A percentile compares a stretch with the other conserved stretches of the same genome.
These are phyloP conservation scores for Aurantiochytrium sp. DNA, from an alignment of 108 stramenopile species.

Conservation along the genomic window DNA sequence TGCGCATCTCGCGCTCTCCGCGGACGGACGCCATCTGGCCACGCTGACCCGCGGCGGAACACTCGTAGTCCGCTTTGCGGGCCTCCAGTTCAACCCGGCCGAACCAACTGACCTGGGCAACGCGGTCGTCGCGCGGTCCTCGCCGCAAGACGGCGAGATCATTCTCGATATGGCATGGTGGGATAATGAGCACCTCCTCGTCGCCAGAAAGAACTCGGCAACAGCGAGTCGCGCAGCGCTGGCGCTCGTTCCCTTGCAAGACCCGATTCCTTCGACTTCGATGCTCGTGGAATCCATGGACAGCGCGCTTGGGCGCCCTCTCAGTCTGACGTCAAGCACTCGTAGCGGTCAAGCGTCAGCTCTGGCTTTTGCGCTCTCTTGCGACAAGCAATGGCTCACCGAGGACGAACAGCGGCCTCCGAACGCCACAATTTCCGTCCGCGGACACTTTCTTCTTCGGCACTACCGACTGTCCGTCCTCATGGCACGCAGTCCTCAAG, in stretches of 20 bases:
- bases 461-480: not conserved
- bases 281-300: not conserved
- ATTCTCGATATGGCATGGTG: not conserved
- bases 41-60: not conserved
- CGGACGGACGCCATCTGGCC: not conserved
- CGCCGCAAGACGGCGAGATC: not conserved
- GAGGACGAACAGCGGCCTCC: not conserved
- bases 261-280: not conserved
- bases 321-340: not conserved
- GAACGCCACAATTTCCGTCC: not conserved
- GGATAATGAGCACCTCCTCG: not conserved
- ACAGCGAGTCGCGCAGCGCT: not conserved
- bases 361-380: not conserved
- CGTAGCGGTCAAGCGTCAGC: not conserved
- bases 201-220: not conserved
- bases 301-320: not conserved
- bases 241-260: not conserved
- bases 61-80: not conserved
- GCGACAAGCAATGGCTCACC: not conserved
- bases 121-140: not conserved
- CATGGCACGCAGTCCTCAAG: not conserved
- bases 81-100: not conserved
- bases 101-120: conserved; percentile 17
- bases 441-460: not conserved
- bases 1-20: not conserved